These are phyloP conservation scores for Turnera subulata DNA, from an alignment of 345 rosid genomes.

Conservation along the genomic window DNA sequence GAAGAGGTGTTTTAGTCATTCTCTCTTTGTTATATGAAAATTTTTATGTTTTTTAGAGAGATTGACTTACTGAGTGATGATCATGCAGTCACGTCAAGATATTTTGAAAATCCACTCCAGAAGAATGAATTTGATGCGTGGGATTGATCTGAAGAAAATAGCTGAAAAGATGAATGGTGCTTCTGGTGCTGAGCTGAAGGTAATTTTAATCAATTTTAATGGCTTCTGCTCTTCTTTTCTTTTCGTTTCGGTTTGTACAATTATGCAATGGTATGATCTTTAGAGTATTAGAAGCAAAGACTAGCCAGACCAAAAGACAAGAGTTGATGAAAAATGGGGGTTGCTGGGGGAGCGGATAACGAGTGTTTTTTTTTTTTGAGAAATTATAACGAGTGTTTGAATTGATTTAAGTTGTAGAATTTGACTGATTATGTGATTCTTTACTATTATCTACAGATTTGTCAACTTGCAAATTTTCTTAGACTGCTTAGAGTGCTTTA, in stretches of 20 bases:
- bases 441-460: too few relatives aligned
- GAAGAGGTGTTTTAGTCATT: slow-evolving; percentile 50
- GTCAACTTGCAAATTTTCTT: too few relatives aligned
- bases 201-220: slow-evolving; percentile 15
- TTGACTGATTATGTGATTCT: too few relatives aligned
- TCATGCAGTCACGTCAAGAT: slow-evolving; percentile 81
- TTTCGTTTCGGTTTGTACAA: not conserved
- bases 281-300: too few relatives aligned
- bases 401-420: too few relatives aligned
- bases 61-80: slow-evolving; percentile 4
- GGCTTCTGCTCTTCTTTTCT: not conserved
- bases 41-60: not conserved
- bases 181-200: slow-evolving; percentile 99
- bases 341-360: too few relatives aligned
- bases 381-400: too few relatives aligned
- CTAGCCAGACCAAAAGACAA: too few relatives aligned
- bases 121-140: slow-evolving; percentile 97
- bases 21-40: not conserved
- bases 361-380: too few relatives aligned
- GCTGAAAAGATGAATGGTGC: slow-evolving; percentile 99
- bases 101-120: slow-evolving; percentile 96
- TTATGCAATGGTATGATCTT: too few relatives aligned
- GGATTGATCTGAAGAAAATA: slow-evolving; percentile 94
- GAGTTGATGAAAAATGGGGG: too few relatives aligned
- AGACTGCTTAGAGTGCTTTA: too few relatives aligned